Evolutionary conservation across 2,329 filamentous ascomycete species (phyloP).

Genomic region (Colletotrichum euphorbiae): DNA sequence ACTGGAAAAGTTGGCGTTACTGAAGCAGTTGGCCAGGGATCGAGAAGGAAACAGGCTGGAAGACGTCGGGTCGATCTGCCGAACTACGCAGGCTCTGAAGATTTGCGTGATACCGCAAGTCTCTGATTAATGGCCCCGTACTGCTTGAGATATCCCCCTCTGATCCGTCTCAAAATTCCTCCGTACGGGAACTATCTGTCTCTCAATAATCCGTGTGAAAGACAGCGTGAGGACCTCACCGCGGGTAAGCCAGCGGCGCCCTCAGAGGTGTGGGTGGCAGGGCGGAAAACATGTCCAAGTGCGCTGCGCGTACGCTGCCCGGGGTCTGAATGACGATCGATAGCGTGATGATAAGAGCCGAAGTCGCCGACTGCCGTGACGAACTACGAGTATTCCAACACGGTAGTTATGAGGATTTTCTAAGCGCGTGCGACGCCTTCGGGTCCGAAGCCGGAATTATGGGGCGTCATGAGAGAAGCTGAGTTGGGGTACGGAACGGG

Average conservation of each 20-base stretch:
- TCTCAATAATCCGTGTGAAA: constrained; percentile 7
- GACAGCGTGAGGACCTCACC: neutral
- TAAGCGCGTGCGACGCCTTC: constrained; percentile 47
- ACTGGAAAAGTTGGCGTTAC: constrained; percentile 24
- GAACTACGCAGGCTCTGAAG: constrained; percentile 8
- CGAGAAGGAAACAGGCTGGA: constrained; percentile 36
- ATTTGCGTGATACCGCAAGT: neutral
- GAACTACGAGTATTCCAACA: constrained; percentile 53
- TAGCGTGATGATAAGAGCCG: constrained; percentile 42
- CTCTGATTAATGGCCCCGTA: neutral
- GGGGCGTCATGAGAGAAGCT: constrained; percentile 53
- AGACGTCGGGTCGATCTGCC: constrained; percentile 24
- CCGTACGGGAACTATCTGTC: neutral
- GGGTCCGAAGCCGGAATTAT: constrained; percentile 47
- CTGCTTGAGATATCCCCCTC: neutral
- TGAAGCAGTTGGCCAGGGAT: constrained; percentile 34
- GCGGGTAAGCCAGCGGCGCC: constrained; percentile 4
- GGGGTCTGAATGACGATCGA: constrained; percentile 34
- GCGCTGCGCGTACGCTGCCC: constrained; percentile 12
- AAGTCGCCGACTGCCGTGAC: constrained; percentile 48
- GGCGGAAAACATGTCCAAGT: constrained; percentile 33
- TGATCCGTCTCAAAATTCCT: neutral
- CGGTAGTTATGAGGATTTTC: constrained; percentile 51
- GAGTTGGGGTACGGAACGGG: constrained; percentile 57
- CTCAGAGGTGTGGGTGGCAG: constrained; percentile 4